phyloP scores from a whole-genome alignment of 352 stramenopile genomes.

The Globisporangium mamillatum region DNA sequence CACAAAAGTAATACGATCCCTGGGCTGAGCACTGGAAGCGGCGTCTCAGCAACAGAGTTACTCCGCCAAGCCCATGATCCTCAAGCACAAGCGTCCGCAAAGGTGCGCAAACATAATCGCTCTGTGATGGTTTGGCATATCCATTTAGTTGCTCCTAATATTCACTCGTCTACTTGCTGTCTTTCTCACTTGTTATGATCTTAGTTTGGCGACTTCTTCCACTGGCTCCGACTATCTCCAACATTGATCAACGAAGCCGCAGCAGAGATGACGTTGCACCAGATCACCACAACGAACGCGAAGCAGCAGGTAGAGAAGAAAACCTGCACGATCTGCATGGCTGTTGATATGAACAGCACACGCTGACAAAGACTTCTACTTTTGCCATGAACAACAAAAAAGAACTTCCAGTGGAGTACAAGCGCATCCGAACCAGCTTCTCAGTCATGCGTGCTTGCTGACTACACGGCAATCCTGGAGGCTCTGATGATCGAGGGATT shows the following conservation, averaged over 20 bases:
- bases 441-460: not conserved
- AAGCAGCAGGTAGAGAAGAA: not conserved
- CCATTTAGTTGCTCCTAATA: no score
- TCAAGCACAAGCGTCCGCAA: not conserved
- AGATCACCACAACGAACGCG: not conserved
- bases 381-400: not conserved
- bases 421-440: not conserved
- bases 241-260: not conserved
- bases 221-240: constrained; percentile 5
- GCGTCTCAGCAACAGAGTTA: not conserved
- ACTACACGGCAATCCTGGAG: constrained; percentile 12
- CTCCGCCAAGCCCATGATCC: not conserved
- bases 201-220: constrained; percentile 4
- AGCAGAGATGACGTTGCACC: not conserved
- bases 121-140: not conserved
- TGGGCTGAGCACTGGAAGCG: no score
- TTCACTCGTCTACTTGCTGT: not conserved
- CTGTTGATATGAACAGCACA: not conserved
- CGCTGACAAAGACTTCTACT: not conserved
- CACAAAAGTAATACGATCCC: not conserved
- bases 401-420: constrained; percentile 1
- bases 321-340: not conserved
- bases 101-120: not conserved
- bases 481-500: constrained; percentile 15
- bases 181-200: not conserved